A percentile compares a stretch with the other conserved stretches of the same genome.
Evolutionary conservation across 75 land plant species (phyloP).

Genomic region (Selaginella moellendorffii): DNA sequence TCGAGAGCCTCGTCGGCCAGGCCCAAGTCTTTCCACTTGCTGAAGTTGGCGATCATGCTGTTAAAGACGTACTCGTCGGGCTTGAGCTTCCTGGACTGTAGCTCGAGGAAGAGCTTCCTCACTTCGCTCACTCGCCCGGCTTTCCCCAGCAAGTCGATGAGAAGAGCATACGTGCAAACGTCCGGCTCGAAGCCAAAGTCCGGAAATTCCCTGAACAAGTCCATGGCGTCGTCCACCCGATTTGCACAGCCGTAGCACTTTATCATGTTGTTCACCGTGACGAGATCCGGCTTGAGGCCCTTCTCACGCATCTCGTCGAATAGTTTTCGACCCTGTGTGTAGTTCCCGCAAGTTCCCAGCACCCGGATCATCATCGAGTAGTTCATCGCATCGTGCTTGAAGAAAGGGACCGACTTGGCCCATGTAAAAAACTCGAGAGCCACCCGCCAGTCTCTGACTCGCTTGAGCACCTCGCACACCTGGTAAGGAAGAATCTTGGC

Average conservation of each 20-base stretch:
- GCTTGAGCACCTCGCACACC: background rate
- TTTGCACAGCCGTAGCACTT: background rate
- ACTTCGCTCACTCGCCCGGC: background rate
- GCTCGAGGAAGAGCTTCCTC: background rate
- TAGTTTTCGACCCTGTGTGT: background rate
- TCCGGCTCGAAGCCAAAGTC: background rate
- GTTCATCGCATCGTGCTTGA: background rate
- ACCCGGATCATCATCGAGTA: background rate
- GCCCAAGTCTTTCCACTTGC: background rate
- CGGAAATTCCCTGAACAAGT: background rate
- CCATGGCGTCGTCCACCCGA: background rate
- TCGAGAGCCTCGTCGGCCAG: background rate
- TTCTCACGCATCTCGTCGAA: background rate
- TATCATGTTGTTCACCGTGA: background rate
- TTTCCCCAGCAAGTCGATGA: conserved; percentile 1
- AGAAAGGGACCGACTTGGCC: background rate
- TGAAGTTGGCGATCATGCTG: background rate
- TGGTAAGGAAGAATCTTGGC: background rate
- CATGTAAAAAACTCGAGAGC: background rate
- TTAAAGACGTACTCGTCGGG: background rate
- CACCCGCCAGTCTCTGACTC: background rate
- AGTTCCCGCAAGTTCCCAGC: background rate
- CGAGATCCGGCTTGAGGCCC: background rate
- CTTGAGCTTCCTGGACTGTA: background rate
- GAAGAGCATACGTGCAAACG: background rate